Base-by-base conservation (phyloP, 768 basidiomycete genomes). In the Crepidotus variabilis region DNA sequence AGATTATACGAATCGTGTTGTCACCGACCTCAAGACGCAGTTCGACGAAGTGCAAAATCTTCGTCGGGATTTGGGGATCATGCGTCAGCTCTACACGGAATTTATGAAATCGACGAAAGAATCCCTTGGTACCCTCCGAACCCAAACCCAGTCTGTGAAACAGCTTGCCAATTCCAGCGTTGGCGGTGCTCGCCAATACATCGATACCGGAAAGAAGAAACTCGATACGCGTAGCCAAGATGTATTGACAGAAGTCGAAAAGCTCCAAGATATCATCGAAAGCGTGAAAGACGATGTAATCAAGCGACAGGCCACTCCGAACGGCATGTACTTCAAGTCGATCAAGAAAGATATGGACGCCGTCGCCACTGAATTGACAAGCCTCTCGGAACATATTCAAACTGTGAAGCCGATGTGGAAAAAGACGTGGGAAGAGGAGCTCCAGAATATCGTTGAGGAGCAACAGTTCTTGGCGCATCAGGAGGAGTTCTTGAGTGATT, bases 331-430 rank as follows among this genome's bases (percentile, higher is more conserved):
- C 51, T 78, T 96, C 72, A 85, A 84, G 67, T 74, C 73, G 35
- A 82, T 95, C 69, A 81, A 83, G 67, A 84, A 82, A 59, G 89
- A 93, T 61, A 80, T 97, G 55, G 77, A 80, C 24, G 71, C 80
- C 20, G 81, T 87, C 23, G 79, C 84, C 16, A 70, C 73, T 9
- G 88, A 94, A 72, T 78, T 98, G 46, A 80, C 85, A 59, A 87
- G 83, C 64, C 75, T 98, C 56, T 84, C 84, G 65, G 85, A 87
- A 62, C 92, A 96, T 69, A 90, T 98, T 62, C 83, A 86, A 63
- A 89, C 91, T 10, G 82, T 95, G 65, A 93, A 90, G 65, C 94
- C 96, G 45, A 92, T 92, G 82, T 99, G 96, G 96, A 92, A 95
- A 78, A 94, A 95, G 80, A 98, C 94, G 18, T 99, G 96, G 96